Base-by-base conservation (phyloP, 352 stramenopile species). In the Globisporangium cylindrosporum region DNA sequence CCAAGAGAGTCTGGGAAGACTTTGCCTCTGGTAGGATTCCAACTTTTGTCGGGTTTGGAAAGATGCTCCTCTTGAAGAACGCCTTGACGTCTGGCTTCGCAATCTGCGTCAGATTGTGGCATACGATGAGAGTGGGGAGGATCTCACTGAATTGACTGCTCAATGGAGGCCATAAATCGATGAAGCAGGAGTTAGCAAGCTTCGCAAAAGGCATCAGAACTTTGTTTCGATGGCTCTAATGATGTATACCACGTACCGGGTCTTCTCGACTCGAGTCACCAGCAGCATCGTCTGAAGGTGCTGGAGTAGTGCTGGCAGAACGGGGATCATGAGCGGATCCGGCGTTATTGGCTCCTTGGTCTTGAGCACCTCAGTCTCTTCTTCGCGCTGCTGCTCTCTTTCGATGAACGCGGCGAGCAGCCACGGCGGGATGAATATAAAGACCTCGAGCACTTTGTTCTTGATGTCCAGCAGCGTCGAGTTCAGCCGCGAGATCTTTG, bases 401-500 rank as follows among this genome's bases (percentile, higher is more conserved):
- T 38, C 43, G 36, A 89, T 74, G 58, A 90, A 88, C 24, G 77
- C 72, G 14, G 68, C 72, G 5, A 88, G 68, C 8, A 89, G 63
- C 49, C 53, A 56, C 9, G 74, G 67, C 4, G 82, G 82, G 4
- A 91, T 57, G 51, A 90, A 77, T 73, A 91, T 80, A 64, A 92
- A 84, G 8, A 91, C 78, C 64, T 92, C 82, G 8, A 87, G 69
- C 24, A 72, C 71, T 63, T 82, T 82, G 71, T 88, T 92, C 67
- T 88, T 92, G 62, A 89, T 65, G 14, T 84, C 74, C 38, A 88
- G 53, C 12, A 89, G 51, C 20, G 61, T 51, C 3, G 60, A 53
- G 48, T 77, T 55, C 25, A 85, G 61, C 6, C 66, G 69, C 43
- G 76, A 86, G 34, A 81, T 60, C 27, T 71, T 43, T 10, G 69